A percentile compares a stretch with the other conserved stretches of the same genome.
These are phyloP conservation scores for Teratosphaeria pseudoeucalypti DNA, from an alignment of 2,329 filamentous ascomycete genomes.

Conservation along the genomic window DNA sequence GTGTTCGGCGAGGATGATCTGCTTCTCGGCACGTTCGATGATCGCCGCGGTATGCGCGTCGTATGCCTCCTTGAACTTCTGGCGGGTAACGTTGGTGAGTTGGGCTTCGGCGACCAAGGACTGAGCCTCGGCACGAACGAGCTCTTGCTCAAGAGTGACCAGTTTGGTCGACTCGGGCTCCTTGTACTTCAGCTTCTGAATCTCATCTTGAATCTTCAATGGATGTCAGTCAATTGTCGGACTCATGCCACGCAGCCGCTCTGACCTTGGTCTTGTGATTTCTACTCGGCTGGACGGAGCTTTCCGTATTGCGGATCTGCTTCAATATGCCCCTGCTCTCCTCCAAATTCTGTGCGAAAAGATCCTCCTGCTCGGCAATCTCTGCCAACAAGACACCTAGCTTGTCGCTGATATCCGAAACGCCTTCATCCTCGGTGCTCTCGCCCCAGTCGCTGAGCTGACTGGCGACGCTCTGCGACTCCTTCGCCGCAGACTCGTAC, in stretches of 20 bases:
- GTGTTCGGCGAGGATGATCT: conserved; percentile 85
- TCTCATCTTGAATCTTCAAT: conserved; percentile 68
- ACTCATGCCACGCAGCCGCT: background rate
- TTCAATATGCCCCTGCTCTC: conserved; percentile 76
- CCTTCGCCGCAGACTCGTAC: conserved; percentile 74
- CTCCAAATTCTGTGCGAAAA: conserved; percentile 76
- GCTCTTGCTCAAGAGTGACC: conserved; percentile 83
- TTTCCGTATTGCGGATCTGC: conserved; percentile 88
- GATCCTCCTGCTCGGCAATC: conserved; percentile 86
- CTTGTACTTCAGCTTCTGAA: conserved; percentile 81
- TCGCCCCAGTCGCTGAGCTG: conserved; percentile 97
- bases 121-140: conserved; percentile 91
- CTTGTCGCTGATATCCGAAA: conserved; percentile 91
- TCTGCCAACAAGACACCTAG: conserved; percentile 84
- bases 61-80: conserved; percentile 93
- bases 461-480: conserved; percentile 72
- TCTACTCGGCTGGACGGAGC: conserved; percentile 83
- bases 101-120: conserved; percentile 94
- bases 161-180: conserved; percentile 77
- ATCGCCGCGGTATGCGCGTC: conserved; percentile 78
- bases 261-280: conserved; percentile 66
- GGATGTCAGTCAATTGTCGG: background rate
- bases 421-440: conserved; percentile 72
- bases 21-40: conserved; percentile 94
- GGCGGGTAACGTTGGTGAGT: conserved; percentile 86